Base-by-base conservation (phyloP, 108 stramenopile genomes). In the Conticribra weissflogii region DNA sequence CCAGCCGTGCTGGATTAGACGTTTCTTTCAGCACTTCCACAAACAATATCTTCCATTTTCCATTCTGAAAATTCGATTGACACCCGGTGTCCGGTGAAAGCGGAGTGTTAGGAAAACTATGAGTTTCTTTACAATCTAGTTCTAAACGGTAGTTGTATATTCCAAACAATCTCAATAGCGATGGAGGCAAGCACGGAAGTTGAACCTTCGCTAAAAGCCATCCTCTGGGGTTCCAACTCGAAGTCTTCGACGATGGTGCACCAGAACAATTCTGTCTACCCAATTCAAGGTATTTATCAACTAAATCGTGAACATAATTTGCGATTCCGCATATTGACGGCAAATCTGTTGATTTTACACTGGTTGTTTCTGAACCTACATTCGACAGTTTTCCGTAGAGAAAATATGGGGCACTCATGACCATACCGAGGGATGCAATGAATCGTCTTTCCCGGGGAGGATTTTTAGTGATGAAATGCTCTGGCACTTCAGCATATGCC, bases 181-280 rank as follows among this genome's bases (percentile, higher is more conserved):
- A 51, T 41, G 56, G 49, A 54, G 76, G 61, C 36, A 70, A 70
- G 21, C 56, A 45, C 49, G 76, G 76, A 0, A 77, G 67, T 28
- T 77, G 76, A 49, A 64, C 59, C 68, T 77, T 77, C 17, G 68
- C 34, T 1, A 77, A 28, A 18, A 77, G 68, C 76, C 76, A 77
- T 5, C 68, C 68, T 57, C 63, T 61, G 41, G 76, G 76, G 53
- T 77, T 77, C 76, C 76, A 77, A 22, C 63, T 59, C 30, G 50
- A 58, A 18, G 52, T 49, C 22, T 59, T 61, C 49, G 34, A 61
- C 21, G 49, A 41, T 12, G 12, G 12, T 41, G 36, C 36, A 41
- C 36, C 36, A 41, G 36, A 41, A 41, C 8, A 9, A 22, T 50
- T 71, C n/a, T 36, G 31, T 36, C 49, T 69, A n/a, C 76, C 76